Evolutionary conservation across 1,284 basidiomycete species (phyloP).

Genomic region (Leccinum proliferum): DNA sequence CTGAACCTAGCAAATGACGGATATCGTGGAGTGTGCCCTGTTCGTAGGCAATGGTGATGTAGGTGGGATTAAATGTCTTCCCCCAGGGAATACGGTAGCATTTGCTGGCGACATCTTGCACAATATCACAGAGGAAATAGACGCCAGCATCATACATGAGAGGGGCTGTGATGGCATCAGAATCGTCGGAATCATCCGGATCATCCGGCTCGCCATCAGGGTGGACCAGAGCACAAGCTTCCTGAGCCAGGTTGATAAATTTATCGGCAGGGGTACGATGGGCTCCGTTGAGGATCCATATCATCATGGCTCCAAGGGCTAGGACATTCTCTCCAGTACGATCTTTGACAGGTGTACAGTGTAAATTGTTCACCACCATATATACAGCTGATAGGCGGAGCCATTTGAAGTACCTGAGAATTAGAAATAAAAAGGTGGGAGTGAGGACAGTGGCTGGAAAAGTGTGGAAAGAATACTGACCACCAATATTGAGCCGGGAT

Average conservation of each 20-base stretch:
- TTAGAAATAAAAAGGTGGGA: background rate
- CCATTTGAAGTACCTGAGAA: conserved; percentile 12
- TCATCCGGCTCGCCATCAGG: background rate
- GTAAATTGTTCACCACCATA: background rate
- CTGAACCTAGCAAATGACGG: background rate
- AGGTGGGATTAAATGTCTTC: background rate
- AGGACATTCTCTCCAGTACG: background rate
- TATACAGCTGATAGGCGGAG: background rate
- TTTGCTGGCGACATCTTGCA: background rate
- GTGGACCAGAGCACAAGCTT: background rate
- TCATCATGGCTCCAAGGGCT: background rate
- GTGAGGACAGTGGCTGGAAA: background rate
- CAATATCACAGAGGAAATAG: background rate
- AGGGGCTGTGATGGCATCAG: background rate
- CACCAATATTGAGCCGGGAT: conserved; percentile 4
- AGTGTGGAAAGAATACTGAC: background rate
- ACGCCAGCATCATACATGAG: background rate
- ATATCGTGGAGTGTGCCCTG: background rate
- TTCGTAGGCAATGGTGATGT: background rate
- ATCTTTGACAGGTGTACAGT: background rate
- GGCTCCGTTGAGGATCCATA: background rate
- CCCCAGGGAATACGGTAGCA: background rate
- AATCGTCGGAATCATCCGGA: background rate
- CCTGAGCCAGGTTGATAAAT: background rate
- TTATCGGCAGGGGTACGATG: background rate